phyloP scores from a whole-genome alignment of 2,329 filamentous ascomycete genomes.

The Aotearoamyces nothofagi region DNA sequence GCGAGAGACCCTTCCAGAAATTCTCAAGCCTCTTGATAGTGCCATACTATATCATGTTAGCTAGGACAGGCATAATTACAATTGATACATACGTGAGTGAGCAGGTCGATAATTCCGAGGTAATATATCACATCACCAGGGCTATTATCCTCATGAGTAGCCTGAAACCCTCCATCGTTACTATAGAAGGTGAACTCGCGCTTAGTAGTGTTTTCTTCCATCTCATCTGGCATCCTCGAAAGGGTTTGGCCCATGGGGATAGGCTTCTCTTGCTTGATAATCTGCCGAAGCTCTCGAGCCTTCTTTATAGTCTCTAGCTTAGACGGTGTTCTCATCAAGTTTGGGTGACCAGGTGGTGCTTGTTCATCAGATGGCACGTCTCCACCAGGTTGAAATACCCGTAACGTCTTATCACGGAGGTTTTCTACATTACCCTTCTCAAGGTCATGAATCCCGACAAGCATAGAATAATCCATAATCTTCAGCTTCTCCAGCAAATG shows the following conservation, averaged over 20 bases:
- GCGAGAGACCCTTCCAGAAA: slow-evolving; percentile 87
- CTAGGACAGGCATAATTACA: not conserved
- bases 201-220: slow-evolving; percentile 59
- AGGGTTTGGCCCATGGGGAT: slow-evolving; percentile 77
- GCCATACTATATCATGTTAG: slow-evolving; percentile 52
- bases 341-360: slow-evolving; percentile 23
- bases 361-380: slow-evolving; percentile 38
- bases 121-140: slow-evolving; percentile 93
- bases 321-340: slow-evolving; percentile 78
- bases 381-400: slow-evolving; percentile 85
- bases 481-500: slow-evolving; percentile 71
- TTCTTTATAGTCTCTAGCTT: slow-evolving; percentile 86
- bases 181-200: slow-evolving; percentile 72
- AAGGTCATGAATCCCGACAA: slow-evolving; percentile 88
- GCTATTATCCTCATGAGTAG: slow-evolving; percentile 78
- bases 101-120: slow-evolving; percentile 92
- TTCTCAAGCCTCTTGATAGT: slow-evolving; percentile 90
- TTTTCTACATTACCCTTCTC: slow-evolving; percentile 91
- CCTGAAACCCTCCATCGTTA: slow-evolving; percentile 84
- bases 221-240: slow-evolving; percentile 80
- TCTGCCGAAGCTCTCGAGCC: slow-evolving; percentile 77
- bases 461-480: slow-evolving; percentile 97
- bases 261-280: slow-evolving; percentile 84
- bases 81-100: slow-evolving; percentile 67
- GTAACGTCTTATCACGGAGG: slow-evolving; percentile 71